A percentile compares a stretch with the other conserved stretches of the same genome.
These are phyloP conservation scores for Singerocomus rubriflavus DNA, from an alignment of 1,284 basidiomycete species.

Conservation along the genomic window DNA sequence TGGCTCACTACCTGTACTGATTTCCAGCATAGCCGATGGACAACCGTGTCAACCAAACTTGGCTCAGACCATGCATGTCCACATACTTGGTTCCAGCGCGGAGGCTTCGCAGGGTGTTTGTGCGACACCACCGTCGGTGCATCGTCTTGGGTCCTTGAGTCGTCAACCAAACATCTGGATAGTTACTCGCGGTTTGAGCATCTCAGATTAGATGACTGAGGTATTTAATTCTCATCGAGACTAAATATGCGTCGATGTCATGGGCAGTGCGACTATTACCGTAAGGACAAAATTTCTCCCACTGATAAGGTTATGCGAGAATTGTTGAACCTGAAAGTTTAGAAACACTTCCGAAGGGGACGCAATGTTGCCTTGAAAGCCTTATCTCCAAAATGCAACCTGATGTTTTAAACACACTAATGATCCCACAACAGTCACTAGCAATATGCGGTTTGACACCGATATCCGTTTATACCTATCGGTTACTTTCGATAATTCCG, in stretches of 20 bases:
- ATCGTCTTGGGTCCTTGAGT: not conserved
- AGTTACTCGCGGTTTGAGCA: conserved; percentile 8
- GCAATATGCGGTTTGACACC: too few species aligned
- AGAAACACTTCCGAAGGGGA: not conserved
- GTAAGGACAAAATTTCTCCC: conserved; percentile 5
- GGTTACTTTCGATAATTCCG: too few species aligned
- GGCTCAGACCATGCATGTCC: not conserved
- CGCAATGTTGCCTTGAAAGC: not conserved
- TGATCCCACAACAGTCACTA: too few species aligned
- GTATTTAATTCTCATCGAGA: conserved; percentile 7
- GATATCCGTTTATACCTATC: too few species aligned
- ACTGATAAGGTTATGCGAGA: conserved; percentile 6
- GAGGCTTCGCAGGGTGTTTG: not conserved
- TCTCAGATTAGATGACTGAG: not conserved
- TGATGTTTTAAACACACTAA: too few species aligned
- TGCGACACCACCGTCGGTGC: not conserved
- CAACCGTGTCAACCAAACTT: not conserved
- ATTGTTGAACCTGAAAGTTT: not conserved
- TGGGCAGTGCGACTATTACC: not conserved
- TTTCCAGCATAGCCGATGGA: too few species aligned
- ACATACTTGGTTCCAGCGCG: not conserved
- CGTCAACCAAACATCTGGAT: conserved; percentile 3
- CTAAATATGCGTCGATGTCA: not conserved
- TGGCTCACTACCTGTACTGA: not conserved
- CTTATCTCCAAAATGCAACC: too few species aligned